Conservation (phyloP, 257 asterid genomes). For the Solanum verrucosum region DNA sequence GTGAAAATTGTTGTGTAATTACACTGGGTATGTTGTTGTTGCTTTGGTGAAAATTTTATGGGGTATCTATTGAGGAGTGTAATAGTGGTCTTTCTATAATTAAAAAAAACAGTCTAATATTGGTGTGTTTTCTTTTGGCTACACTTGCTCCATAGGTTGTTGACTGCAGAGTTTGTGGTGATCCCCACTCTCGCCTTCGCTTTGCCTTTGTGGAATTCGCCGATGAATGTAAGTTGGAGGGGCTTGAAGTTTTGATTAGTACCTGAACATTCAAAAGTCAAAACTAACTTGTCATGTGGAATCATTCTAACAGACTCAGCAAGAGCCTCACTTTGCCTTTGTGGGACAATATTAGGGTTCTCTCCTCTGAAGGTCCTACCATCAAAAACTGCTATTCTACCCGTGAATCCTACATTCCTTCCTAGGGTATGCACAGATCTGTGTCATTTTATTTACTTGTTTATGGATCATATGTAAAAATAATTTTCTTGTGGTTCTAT, state of each 20-base stretch:
- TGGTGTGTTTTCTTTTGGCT: background rate
- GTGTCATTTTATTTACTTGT: background rate
- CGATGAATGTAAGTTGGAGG: slow-evolving; percentile 62
- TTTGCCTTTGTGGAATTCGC: slow-evolving; percentile 95
- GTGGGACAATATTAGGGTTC: slow-evolving; percentile 69
- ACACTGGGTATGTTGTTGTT: background rate
- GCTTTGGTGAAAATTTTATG: background rate
- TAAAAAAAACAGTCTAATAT: background rate
- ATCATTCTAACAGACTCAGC: slow-evolving; percentile 58
- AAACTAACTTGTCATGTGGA: slow-evolving; percentile 2
- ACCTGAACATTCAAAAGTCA: background rate
- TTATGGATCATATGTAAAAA: background rate
- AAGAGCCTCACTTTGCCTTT: slow-evolving; percentile 53
- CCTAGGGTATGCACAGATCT: slow-evolving; percentile 55
- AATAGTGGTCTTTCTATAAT: background rate
- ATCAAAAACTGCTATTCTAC: slow-evolving; percentile 94
- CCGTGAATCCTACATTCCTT: slow-evolving; percentile 90
- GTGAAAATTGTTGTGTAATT: background rate
- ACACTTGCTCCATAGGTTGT: slow-evolving; percentile 54
- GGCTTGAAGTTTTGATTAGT: background rate
- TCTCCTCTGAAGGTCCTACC: slow-evolving; percentile 82
- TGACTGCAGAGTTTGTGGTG: slow-evolving; percentile 98
- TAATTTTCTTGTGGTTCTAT: background rate
- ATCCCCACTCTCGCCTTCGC: slow-evolving; percentile 96
- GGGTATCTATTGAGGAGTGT: background rate